Conservation (phyloP, 768 basidiomycete species). For the Leccinum incarnatum region DNA sequence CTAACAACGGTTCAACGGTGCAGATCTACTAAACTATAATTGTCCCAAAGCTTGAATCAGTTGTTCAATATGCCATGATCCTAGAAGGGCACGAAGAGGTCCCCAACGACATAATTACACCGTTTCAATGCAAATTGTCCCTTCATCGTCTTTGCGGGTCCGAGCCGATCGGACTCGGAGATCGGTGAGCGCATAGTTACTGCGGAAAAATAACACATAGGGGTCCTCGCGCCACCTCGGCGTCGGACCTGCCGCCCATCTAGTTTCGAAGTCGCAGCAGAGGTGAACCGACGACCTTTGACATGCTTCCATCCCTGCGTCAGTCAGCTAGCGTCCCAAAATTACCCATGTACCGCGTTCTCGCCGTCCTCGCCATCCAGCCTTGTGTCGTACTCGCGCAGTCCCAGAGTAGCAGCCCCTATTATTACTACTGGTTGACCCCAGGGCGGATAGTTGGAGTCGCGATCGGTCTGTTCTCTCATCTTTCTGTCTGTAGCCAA, state of each 20-base stretch:
- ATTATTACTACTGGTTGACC: slow-evolving; percentile 20
- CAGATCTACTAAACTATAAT: too few species aligned
- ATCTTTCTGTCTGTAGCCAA: too few species aligned
- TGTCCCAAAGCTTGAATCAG: too few species aligned
- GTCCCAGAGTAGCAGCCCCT: background rate
- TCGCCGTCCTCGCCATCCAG: slow-evolving; percentile 7
- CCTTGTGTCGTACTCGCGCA: slow-evolving; percentile 15
- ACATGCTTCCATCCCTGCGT: background rate
- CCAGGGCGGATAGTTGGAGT: slow-evolving; percentile 27
- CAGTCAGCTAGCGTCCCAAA: background rate
- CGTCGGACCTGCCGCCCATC: background rate
- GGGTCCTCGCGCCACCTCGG: background rate
- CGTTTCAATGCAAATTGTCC: too few species aligned
- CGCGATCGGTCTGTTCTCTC: slow-evolving; percentile 22
- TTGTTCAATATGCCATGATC: background rate
- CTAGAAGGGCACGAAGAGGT: too few species aligned
- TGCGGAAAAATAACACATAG: background rate
- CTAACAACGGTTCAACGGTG: too few species aligned
- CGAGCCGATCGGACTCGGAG: background rate
- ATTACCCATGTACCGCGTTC: background rate
- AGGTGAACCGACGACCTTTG: background rate
- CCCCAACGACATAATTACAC: too few species aligned
- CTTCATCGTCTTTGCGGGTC: background rate
- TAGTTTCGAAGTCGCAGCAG: too few species aligned
- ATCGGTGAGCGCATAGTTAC: background rate